Evolutionary conservation across 192 early-diverging fungal species (phyloP), one percentile per base, ranked within the genome.

Genomic region (Backusella circina): DNA sequence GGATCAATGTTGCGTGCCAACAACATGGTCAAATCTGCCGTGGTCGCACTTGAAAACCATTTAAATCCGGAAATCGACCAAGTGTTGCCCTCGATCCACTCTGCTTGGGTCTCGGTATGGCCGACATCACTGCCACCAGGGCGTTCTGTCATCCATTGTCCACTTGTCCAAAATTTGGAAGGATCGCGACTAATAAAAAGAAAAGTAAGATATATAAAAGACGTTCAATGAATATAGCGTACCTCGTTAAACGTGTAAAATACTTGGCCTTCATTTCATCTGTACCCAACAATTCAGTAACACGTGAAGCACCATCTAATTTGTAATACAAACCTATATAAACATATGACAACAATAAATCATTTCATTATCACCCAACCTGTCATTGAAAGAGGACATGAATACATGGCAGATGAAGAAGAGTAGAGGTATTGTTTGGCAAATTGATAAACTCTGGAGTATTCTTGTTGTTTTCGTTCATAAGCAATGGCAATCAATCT

Each of bases 141-240:
- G 36, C 90, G 82, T 76, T 93, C 92, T 1, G 91, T 93, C 92
- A 92, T 93, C 91, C 90, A 92, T 67, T 93, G 92, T 10, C 91
- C 91, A 67, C 82, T 85, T 30, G 89, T 92, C 80, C 86, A 89
- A 65, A 90, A 90, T 10, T 68, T 61, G 2, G 70, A 72, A 16
- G 92, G 91, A 51, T 93, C 91, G 28, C 91, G 87, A 33, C 83
- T 84, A 65, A 5, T 65, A n/a, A n/a, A n/a, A n/a, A 9, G 30
- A 1, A 30, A 23, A 8, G 1, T 33, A 13, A 13, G 15, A 41
- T 15, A 16, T 16, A 16, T 41, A 15, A 41, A 13, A 41, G 15
- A 15, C 3, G 15, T 16, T 41, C 44, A 18, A 31, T 72, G 18
- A n/a, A n/a, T n/a, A n/a, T n/a, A n/a, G n/a, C 13, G 12, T 61